These are phyloP conservation scores for Cordia subcordata DNA, from an alignment of 257 asterid genomes.

Conservation along the genomic window DNA sequence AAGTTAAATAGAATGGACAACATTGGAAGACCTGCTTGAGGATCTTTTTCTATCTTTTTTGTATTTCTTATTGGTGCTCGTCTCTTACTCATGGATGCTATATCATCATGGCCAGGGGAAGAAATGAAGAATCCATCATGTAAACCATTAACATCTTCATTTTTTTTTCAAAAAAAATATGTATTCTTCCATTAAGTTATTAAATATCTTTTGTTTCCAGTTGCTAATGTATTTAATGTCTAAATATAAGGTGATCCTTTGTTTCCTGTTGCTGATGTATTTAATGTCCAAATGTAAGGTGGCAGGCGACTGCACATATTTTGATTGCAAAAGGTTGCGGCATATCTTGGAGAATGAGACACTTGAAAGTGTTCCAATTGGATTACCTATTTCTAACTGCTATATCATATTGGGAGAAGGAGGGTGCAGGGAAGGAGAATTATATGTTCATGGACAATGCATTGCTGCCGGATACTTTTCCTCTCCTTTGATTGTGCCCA, in stretches of 20 bases:
- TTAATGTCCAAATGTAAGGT: conserved; percentile 40
- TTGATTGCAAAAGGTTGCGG: conserved; percentile 80
- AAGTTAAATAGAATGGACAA: too few species aligned
- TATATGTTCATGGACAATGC: conserved; percentile 73
- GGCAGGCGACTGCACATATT: conserved; percentile 92
- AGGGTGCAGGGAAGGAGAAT: conserved; percentile 67
- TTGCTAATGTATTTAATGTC: neutral
- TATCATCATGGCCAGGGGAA: too few species aligned
- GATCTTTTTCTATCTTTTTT: too few species aligned
- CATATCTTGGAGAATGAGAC: conserved; percentile 46
- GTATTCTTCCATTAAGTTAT: neutral
- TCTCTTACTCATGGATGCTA: too few species aligned
- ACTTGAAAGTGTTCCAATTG: conserved; percentile 67
- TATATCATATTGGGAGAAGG: conserved; percentile 58
- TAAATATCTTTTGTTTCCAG: conserved; percentile 6
- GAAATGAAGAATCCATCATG: too few species aligned
- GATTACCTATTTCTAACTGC: conserved; percentile 67
- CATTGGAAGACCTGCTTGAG: too few species aligned
- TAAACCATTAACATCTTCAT: too few species aligned
- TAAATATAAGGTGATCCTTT: conserved; percentile 39
- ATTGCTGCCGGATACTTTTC: conserved; percentile 71
- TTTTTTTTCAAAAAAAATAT: too few species aligned
- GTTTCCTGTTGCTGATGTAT: neutral
- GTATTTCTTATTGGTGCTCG: too few species aligned
- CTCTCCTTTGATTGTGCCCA: conserved; percentile 53